Evolutionary conservation across 1,284 basidiomycete genomes (phyloP), one percentile per base, ranked within the genome.

Genomic region (Ganoderma meredithae): DNA sequence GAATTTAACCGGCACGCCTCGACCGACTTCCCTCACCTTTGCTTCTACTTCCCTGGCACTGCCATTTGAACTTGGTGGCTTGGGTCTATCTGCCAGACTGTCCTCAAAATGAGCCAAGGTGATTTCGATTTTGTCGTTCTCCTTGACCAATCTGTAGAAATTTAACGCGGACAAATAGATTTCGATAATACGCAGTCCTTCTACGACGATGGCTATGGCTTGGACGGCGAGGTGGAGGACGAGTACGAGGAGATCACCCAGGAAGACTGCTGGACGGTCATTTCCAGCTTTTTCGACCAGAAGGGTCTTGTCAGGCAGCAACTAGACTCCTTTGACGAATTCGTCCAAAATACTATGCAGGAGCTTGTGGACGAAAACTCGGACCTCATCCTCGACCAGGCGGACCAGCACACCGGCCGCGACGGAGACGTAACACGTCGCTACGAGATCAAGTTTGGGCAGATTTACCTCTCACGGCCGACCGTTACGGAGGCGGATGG

Each of bases 291-390:
- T 85, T 99, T 99, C 80, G 93, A 95, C 71, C 94, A 97, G 80
- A 98, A 98, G 81, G 97, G 97, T 82, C 91, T 99, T 69, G 98
- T 99, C 67, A 90, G 96, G 65, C 98, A 99, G 80, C 97, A 99
- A 81, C 89, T 99, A 66, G 96, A 98, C 83, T 97, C 95, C 39
- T 99, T 98, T 83, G 97, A 99, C 81, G 98, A 99, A 82, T 99
- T 99, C 78, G 95, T 99, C 61, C 95, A 97, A 80, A 99, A 98
- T 78, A 99, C 97, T n/a, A 98, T 99, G 94, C 97, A 99, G 82
- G 97, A 99, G 80, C 87, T 99, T 41, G 97, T 99, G 43, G 97
- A 99, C 78, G 98, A 99, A 83, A 96, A 95, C 74, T 85, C 91
- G 41, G 95, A 95, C 75, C 89, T 99, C 77, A 97, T 97, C 69